These are phyloP conservation scores for Musa acuminata DNA, from an alignment of 176 grass and related monocot species.

Conservation along the genomic window DNA sequence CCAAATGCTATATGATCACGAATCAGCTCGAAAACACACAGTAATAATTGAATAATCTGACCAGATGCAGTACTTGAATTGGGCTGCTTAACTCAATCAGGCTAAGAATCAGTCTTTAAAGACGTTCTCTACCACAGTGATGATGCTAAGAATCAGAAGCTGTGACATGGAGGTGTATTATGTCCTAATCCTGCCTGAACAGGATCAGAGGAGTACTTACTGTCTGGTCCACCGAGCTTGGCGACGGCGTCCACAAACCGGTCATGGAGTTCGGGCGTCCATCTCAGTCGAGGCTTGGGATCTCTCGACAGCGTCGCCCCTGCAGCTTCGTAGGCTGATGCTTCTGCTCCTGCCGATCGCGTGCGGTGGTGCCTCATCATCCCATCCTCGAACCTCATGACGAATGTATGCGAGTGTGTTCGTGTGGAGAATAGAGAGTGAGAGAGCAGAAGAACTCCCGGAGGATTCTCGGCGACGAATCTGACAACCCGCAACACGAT, in stretches of 20 bases:
- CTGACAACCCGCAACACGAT: not conserved
- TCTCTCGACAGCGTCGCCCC: conserved; percentile 61
- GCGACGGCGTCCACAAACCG: conserved; percentile 94
- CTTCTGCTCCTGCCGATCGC: not conserved
- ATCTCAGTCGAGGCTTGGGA: conserved; percentile 74
- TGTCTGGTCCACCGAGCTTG: conserved; percentile 88
- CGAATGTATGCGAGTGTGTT: too few species aligned
- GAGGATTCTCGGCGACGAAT: conserved; percentile 16
- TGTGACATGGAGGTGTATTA: too few species aligned
- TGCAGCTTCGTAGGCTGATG: conserved; percentile 17
- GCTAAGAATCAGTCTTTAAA: too few species aligned
- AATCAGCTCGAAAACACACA: not conserved
- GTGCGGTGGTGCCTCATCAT: not conserved
- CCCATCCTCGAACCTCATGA: too few species aligned
- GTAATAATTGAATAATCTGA: not conserved
- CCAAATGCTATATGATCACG: not conserved
- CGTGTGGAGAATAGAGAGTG: not conserved
- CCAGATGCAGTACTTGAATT: not conserved
- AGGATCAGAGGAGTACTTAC: conserved; percentile 26
- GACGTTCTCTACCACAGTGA: too few species aligned
- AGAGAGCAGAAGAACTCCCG: not conserved
- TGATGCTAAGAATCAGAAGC: too few species aligned
- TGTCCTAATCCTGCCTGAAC: too few species aligned
- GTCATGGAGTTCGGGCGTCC: conserved; percentile 91
- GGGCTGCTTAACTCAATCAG: too few species aligned